These are phyloP conservation scores for Mortierella sp. DNA, from an alignment of 371 early-diverging fungal genomes.

Conservation along the genomic window DNA sequence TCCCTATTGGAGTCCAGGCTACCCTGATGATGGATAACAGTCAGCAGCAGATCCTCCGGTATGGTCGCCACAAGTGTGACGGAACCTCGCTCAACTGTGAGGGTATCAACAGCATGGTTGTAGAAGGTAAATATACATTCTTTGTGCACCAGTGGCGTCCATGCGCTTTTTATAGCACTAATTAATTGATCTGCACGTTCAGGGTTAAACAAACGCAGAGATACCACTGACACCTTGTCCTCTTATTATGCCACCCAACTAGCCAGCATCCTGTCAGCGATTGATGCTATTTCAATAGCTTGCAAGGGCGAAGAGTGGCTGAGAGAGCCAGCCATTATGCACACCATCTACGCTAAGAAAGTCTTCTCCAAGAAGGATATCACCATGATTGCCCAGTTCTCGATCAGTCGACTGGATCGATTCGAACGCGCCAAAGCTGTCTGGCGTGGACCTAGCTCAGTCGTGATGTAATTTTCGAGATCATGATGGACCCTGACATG, in stretches of 20 bases:
- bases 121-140: slow-evolving; percentile 25
- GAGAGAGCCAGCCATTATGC: slow-evolving; percentile 29
- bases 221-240: neutral
- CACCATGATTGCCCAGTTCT: slow-evolving; percentile 71
- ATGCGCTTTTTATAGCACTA: neutral
- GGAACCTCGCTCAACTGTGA: slow-evolving; percentile 13
- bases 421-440: slow-evolving; percentile 64
- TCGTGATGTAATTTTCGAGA: slow-evolving; percentile 64
- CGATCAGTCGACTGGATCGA: slow-evolving; percentile 68
- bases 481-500: neutral
- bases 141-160: neutral
- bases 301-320: slow-evolving; percentile 22
- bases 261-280: slow-evolving; percentile 49
- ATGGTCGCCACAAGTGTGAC: slow-evolving; percentile 40
- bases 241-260: neutral
- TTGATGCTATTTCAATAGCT: slow-evolving; percentile 30
- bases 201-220: too few relatives aligned
- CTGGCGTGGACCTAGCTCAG: slow-evolving; percentile 72
- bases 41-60: slow-evolving; percentile 16
- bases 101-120: slow-evolving; percentile 27
- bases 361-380: slow-evolving; percentile 52
- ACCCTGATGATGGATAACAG: slow-evolving; percentile 24
- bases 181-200: neutral
- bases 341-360: slow-evolving; percentile 34
- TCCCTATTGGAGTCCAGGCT: slow-evolving; percentile 37